phyloP scores from a whole-genome alignment of 1,284 basidiomycete species.

The Dichomitus squalens region DNA sequence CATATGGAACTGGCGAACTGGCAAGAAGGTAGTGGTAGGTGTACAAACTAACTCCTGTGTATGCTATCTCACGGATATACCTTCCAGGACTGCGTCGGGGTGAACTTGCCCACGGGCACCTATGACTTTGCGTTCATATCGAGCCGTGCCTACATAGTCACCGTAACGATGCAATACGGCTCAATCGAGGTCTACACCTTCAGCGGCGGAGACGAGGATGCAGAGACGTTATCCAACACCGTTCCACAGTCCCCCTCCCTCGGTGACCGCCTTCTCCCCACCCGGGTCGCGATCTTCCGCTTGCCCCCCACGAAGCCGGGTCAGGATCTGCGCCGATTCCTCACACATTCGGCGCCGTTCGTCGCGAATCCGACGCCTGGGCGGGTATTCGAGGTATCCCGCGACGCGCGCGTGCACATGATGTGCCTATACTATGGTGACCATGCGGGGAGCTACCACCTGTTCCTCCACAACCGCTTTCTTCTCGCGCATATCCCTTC shows the following conservation, averaged over 20 bases:
- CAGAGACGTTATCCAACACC: background rate
- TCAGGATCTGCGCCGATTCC: slow-evolving; percentile 18
- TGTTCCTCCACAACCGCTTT: slow-evolving; percentile 42
- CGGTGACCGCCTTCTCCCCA: slow-evolving; percentile 2
- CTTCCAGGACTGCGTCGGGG: slow-evolving; percentile 27
- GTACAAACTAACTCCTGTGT: background rate
- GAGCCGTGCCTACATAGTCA: slow-evolving; percentile 46
- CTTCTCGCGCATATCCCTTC: slow-evolving; percentile 35
- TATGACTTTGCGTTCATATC: slow-evolving; percentile 53
- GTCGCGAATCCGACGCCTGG: slow-evolving; percentile 34
- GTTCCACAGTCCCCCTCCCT: slow-evolving; percentile 28
- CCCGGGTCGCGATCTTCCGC: slow-evolving; percentile 34
- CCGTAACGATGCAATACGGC: slow-evolving; percentile 26
- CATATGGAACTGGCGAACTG: slow-evolving; percentile 59
- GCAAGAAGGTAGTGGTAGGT: slow-evolving; percentile 46
- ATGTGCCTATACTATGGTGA: slow-evolving; percentile 41
- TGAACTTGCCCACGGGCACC: slow-evolving; percentile 31
- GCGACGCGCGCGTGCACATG: slow-evolving; percentile 46
- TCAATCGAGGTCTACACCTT: slow-evolving; percentile 44
- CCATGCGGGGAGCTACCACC: slow-evolving; percentile 27
- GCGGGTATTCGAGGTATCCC: slow-evolving; percentile 40
- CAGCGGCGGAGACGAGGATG: slow-evolving; percentile 7
- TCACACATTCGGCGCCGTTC: slow-evolving; percentile 40
- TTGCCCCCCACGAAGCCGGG: slow-evolving; percentile 33
- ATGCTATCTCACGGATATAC: background rate